Conservation (phyloP, 2,329 filamentous ascomycete genomes). For the Colletotrichum lini region DNA sequence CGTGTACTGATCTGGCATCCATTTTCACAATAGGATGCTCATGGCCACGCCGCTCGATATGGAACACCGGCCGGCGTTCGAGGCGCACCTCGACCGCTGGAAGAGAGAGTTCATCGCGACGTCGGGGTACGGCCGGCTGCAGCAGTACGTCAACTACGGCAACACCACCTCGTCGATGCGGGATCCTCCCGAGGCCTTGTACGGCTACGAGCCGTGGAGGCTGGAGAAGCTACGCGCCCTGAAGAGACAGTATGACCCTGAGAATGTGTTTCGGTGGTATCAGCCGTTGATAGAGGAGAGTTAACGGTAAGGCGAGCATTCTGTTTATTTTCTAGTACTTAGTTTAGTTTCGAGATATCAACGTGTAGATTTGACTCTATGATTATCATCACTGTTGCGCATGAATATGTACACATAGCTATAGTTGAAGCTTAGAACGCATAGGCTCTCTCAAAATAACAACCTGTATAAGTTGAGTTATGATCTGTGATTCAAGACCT, state of each 20-base stretch:
- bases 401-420: too few species aligned
- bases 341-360: too few species aligned
- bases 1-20: background rate
- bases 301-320: too few species aligned
- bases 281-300: constrained; percentile 29
- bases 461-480: too few species aligned
- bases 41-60: constrained; percentile 50
- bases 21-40: constrained; percentile 47
- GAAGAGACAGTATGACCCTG: constrained; percentile 53
- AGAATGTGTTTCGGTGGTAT: constrained; percentile 51
- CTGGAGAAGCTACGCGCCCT: constrained; percentile 49
- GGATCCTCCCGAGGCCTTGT: constrained; percentile 48
- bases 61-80: constrained; percentile 51
- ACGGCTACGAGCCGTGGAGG: constrained; percentile 40
- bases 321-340: too few species aligned
- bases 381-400: too few species aligned
- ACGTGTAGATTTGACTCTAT: too few species aligned
- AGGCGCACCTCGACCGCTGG: constrained; percentile 56
- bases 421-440: too few species aligned
- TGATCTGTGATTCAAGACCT: too few species aligned
- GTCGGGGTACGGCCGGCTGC: constrained; percentile 39
- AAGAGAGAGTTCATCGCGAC: constrained; percentile 51
- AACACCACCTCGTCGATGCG: constrained; percentile 50
- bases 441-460: too few species aligned
- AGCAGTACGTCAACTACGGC: constrained; percentile 48